Evolutionary conservation across 1,284 basidiomycete genomes (phyloP).

Genomic region (Xerocomus cyaneibrunnescens): DNA sequence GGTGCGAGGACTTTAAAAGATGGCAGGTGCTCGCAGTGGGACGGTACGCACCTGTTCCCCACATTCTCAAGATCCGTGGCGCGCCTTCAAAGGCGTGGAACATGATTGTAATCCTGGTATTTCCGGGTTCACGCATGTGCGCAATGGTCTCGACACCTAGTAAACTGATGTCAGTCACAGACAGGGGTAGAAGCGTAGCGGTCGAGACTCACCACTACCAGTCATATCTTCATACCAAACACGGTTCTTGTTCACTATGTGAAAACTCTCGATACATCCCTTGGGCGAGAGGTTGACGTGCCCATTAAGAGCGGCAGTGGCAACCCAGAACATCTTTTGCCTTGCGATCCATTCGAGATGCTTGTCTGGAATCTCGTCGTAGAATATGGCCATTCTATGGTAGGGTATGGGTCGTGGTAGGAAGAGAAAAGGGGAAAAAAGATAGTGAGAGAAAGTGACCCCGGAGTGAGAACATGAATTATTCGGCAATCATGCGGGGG

Average conservation of each 20-base stretch:
- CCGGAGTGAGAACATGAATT: background rate
- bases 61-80: constrained; percentile 48
- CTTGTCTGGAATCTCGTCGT: constrained; percentile 45
- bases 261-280: constrained; percentile 40
- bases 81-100: constrained; percentile 56
- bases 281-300: constrained; percentile 60
- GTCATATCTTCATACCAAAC: constrained; percentile 53
- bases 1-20: background rate
- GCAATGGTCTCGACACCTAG: constrained; percentile 59
- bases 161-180: background rate
- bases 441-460: background rate
- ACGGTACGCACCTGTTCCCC: constrained; percentile 47
- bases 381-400: constrained; percentile 35
- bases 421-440: background rate
- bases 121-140: constrained; percentile 51
- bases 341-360: constrained; percentile 49
- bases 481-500: background rate
- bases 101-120: constrained; percentile 53
- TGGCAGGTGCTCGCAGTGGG: background rate
- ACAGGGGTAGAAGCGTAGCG: background rate
- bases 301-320: constrained; percentile 53
- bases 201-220: constrained; percentile 32
- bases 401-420: background rate
- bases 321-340: constrained; percentile 61
- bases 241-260: constrained; percentile 45